Evolutionary conservation across 129 eudicot species (phyloP).

Genomic region (Flaveria trinervia): DNA sequence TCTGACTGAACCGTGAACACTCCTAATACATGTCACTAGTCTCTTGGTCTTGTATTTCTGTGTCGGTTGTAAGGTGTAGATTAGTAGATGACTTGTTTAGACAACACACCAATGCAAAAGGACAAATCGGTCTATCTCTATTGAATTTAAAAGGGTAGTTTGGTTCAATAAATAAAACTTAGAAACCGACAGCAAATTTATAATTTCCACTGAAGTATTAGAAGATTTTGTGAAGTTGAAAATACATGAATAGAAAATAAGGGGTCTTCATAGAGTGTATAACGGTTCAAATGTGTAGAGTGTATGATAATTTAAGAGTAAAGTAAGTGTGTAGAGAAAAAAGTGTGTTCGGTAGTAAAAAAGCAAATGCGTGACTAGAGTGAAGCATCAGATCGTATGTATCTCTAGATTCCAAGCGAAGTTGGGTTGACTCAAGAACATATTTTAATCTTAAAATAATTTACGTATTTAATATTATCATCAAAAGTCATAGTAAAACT

Average conservation of each 20-base stretch:
- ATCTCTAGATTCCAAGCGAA: too few relatives aligned
- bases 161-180: slow-evolving; percentile 11
- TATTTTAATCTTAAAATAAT: too few relatives aligned
- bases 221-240: neutral
- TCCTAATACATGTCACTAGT: neutral
- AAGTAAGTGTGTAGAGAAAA: too few relatives aligned
- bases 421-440: neutral
- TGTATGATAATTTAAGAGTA: too few relatives aligned
- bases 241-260: neutral
- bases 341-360: too few relatives aligned
- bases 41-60: neutral
- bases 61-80: slow-evolving; percentile 7
- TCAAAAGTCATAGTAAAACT: neutral
- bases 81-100: neutral
- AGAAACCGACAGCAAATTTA: slow-evolving; percentile 25
- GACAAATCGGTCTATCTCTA: slow-evolving; percentile 1
- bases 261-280: neutral
- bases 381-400: too few relatives aligned
- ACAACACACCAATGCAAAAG: neutral
- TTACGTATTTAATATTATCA: too few relatives aligned
- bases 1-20: too few relatives aligned
- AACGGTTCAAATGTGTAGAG: too few relatives aligned
- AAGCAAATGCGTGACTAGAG: too few relatives aligned
- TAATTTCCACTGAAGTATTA: neutral
- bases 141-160: slow-evolving; percentile 11